A percentile compares a stretch with the other conserved stretches of the same genome.
Evolutionary conservation across 2,329 filamentous ascomycete genomes (phyloP).

Genomic region (Ceratocystis cubensis): DNA sequence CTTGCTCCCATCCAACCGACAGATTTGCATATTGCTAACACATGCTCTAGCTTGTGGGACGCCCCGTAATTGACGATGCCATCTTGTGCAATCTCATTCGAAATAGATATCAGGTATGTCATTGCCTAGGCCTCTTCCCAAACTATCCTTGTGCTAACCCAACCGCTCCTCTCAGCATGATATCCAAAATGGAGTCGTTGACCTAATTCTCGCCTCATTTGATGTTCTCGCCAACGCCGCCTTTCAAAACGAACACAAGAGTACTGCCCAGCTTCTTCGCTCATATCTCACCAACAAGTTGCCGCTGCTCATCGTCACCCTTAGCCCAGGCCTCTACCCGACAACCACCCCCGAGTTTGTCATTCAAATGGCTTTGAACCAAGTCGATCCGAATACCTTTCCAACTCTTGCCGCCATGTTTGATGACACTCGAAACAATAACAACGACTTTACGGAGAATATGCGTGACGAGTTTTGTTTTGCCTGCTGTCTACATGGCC

Average conservation of each 20-base stretch:
- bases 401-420: conserved; percentile 48
- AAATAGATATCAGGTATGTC: conserved; percentile 65
- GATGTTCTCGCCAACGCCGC: conserved; percentile 80
- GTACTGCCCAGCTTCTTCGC: conserved; percentile 58
- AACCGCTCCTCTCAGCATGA: conserved; percentile 44
- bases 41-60: conserved; percentile 54
- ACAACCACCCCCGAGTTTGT: conserved; percentile 63
- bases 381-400: conserved; percentile 70
- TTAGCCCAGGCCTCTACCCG: conserved; percentile 54
- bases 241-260: conserved; percentile 47
- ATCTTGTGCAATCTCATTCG: conserved; percentile 68
- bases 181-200: conserved; percentile 61
- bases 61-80: conserved; percentile 71
- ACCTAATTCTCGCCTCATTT: conserved; percentile 78
- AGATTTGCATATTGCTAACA: neutral
- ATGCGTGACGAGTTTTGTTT: conserved; percentile 68
- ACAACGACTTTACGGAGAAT: conserved; percentile 45
- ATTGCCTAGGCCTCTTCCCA: neutral
- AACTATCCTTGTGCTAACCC: neutral
- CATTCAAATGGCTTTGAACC: conserved; percentile 57
- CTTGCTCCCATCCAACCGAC: neutral
- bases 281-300: conserved; percentile 71
- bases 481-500: conserved; percentile 72
- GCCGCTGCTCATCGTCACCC: conserved; percentile 40
- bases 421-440: conserved; percentile 40